These are phyloP conservation scores for Aurantiochytrium sp. DNA, from an alignment of 108 stramenopile species.

Conservation along the genomic window DNA sequence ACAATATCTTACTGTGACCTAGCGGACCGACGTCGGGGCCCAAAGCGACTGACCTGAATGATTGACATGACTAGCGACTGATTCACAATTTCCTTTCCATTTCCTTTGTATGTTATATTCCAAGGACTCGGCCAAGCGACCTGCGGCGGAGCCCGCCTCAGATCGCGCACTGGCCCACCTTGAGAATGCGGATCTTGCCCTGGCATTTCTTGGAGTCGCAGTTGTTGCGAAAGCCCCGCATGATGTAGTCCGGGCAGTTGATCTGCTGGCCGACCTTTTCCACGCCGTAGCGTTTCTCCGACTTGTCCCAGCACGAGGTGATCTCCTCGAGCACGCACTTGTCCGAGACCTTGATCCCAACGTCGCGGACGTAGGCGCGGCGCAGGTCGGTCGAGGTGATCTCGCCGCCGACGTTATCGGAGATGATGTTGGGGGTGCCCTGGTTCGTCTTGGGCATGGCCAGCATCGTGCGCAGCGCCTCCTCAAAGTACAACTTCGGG, in stretches of 20 bases:
- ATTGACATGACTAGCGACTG: too few species aligned
- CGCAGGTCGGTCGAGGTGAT: not conserved
- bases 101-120: too few species aligned
- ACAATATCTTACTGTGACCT: not conserved
- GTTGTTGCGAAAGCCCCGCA: conserved; percentile 13
- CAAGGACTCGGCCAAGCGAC: too few species aligned
- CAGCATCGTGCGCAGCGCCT: conserved; percentile 16
- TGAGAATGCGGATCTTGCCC: not conserved
- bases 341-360: conserved; percentile 28
- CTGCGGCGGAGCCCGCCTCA: too few species aligned
- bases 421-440: not conserved
- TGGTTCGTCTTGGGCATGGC: not conserved
- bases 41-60: too few species aligned
- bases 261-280: conserved; percentile 30
- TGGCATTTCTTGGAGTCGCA: conserved; percentile 18
- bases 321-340: conserved; percentile 29
- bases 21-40: too few species aligned
- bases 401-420: not conserved
- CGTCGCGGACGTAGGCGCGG: not conserved
- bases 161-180: not conserved
- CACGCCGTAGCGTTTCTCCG: not conserved
- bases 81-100: too few species aligned
- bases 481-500: conserved; percentile 10
- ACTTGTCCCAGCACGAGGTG: conserved; percentile 18
- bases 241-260: conserved; percentile 28